Conservation (phyloP, 768 basidiomycete genomes). For the Psilocybe subaeruginosa region DNA sequence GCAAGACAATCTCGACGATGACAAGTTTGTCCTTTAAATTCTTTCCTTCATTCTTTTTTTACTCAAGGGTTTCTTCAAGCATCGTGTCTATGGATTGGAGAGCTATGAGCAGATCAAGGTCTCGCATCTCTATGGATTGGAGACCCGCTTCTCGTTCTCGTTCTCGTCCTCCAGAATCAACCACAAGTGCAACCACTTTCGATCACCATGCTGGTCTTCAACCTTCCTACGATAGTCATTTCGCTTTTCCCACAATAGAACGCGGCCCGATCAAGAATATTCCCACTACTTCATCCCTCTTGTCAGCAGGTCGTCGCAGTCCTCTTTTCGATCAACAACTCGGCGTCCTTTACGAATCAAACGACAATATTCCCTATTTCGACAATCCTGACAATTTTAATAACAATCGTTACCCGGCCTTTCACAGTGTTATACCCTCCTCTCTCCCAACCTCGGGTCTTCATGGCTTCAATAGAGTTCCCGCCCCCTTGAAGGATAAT, state of each 20-base stretch:
- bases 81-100: constrained; percentile 90
- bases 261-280: constrained; percentile 24
- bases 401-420: constrained; percentile 11
- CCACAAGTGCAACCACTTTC: constrained; percentile 48
- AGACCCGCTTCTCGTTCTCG: constrained; percentile 76
- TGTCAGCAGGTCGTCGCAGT: constrained; percentile 50
- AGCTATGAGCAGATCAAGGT: constrained; percentile 87
- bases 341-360: constrained; percentile 37
- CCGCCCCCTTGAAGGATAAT: constrained; percentile 33
- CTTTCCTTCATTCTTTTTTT: constrained; percentile 1
- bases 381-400: constrained; percentile 14
- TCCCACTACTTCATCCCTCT: constrained; percentile 36
- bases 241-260: constrained; percentile 43
- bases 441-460: constrained; percentile 76
- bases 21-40: constrained; percentile 59
- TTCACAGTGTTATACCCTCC: constrained; percentile 61
- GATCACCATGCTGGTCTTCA: constrained; percentile 43
- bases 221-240: constrained; percentile 43
- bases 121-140: constrained; percentile 93
- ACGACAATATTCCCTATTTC: constrained; percentile 24
- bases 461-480: constrained; percentile 53
- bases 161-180: constrained; percentile 69
- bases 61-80: constrained; percentile 34
- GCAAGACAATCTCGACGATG: constrained; percentile 71
- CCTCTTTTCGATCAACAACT: constrained; percentile 48